phyloP scores from a whole-genome alignment of 306 rosid genomes.

The Lablab purpureus region DNA sequence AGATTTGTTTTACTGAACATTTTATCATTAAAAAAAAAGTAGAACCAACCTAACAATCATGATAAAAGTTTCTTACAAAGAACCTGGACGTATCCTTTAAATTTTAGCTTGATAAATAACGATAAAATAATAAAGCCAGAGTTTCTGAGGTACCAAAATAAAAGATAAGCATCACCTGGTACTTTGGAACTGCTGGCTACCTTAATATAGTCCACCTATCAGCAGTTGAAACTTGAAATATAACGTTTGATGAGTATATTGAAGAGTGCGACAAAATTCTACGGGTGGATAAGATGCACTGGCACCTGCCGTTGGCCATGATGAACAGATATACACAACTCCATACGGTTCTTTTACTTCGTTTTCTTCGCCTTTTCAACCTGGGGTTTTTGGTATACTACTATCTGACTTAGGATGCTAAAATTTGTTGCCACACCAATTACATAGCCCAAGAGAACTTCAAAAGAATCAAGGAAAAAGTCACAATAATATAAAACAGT shows the following conservation, averaged over 20 bases:
- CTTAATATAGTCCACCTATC: slow-evolving; percentile 25
- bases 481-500: neutral
- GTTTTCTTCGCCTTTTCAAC: slow-evolving; percentile 78
- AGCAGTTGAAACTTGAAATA: slow-evolving; percentile 28
- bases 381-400: slow-evolving; percentile 67
- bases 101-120: slow-evolving; percentile 5
- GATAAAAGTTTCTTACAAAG: slow-evolving; percentile 16
- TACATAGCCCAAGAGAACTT: slow-evolving; percentile 86
- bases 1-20: neutral
- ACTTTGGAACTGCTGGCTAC: slow-evolving; percentile 28
- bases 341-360: slow-evolving; percentile 47
- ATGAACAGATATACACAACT: slow-evolving; percentile 23
- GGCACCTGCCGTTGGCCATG: slow-evolving; percentile 38
- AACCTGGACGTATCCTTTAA: slow-evolving; percentile 33
- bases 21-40: neutral
- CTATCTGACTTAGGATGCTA: slow-evolving; percentile 81
- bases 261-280: slow-evolving; percentile 24
- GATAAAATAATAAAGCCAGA: slow-evolving; percentile 1
- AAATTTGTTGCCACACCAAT: slow-evolving; percentile 80
- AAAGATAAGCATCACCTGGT: slow-evolving; percentile 10
- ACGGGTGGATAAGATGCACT: neutral
- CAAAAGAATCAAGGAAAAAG: slow-evolving; percentile 56
- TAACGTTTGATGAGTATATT: slow-evolving; percentile 15
- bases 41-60: neutral
- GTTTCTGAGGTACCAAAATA: slow-evolving; percentile 25